phyloP scores from a whole-genome alignment of 106 monocot species.

The Cymbidium sinense region DNA sequence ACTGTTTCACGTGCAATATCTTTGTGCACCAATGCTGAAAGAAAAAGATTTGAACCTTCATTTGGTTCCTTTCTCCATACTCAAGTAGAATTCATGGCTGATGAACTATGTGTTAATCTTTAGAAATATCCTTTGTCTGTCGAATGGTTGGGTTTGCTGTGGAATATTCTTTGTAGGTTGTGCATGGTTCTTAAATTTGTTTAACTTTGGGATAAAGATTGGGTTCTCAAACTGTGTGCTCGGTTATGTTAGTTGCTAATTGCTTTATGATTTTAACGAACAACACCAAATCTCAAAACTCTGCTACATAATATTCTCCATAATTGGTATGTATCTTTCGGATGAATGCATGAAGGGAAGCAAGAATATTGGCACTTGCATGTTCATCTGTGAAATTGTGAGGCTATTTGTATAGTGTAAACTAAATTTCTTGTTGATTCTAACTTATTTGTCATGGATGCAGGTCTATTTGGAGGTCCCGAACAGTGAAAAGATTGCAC shows the following conservation, averaged over 20 bases:
- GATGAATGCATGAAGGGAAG: background rate
- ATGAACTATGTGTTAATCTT: background rate
- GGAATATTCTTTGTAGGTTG: background rate
- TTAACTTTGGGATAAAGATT: background rate
- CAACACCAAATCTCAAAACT: background rate
- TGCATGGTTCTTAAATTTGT: background rate
- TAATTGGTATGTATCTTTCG: background rate
- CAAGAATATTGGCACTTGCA: background rate
- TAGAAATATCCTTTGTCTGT: background rate
- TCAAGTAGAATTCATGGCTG: background rate
- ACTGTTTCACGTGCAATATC: background rate
- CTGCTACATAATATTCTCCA: background rate
- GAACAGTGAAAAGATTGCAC: slow-evolving; percentile 53
- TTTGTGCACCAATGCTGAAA: background rate
- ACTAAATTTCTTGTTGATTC: background rate
- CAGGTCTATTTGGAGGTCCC: slow-evolving; percentile 88
- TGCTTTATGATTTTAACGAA: background rate
- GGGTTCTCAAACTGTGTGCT: background rate
- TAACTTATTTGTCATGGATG: background rate
- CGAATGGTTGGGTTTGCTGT: background rate
- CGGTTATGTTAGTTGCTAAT: background rate
- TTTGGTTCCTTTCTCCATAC: background rate
- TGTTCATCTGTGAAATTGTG: background rate
- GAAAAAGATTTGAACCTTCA: too few relatives aligned
- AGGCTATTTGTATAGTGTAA: background rate